Percentiles rank a stretch among this genome's conserved stretches.
Evolutionary conservation across 176 grass and related monocot species (phyloP).

Genomic region (Rhynchospora pubera): DNA sequence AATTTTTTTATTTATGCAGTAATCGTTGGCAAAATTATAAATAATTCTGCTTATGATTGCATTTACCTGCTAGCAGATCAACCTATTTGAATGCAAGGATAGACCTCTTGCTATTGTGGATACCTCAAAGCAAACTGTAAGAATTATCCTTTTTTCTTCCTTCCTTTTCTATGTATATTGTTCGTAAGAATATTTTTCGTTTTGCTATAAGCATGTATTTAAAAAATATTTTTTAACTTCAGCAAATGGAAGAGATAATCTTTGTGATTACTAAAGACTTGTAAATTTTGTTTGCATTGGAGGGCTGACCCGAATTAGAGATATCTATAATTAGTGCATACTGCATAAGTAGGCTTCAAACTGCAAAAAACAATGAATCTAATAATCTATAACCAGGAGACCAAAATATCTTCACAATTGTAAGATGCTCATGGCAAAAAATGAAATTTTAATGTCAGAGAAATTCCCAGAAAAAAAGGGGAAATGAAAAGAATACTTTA

Average conservation of each 20-base stretch:
- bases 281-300: not conserved
- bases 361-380: not conserved
- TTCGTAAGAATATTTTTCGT: not conserved
- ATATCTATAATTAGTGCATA: constrained; percentile 4
- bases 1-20: not conserved
- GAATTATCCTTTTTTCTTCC: constrained; percentile 21
- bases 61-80: not conserved
- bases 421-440: not conserved
- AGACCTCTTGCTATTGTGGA: not conserved
- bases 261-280: not conserved
- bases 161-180: not conserved
- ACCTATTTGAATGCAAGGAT: not conserved
- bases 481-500: constrained; percentile 21
- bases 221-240: not conserved
- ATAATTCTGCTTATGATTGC: not conserved
- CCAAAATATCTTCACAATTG: not conserved
- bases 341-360: not conserved
- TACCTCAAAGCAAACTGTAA: constrained; percentile 10
- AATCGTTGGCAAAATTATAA: not conserved
- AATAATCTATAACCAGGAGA: not conserved
- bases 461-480: not conserved
- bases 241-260: not conserved
- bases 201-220: not conserved
- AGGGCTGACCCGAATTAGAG: not conserved
- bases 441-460: constrained; percentile 8